Base-by-base conservation (phyloP, 306 rosid species). In the Cucurbita argyrosperma region DNA sequence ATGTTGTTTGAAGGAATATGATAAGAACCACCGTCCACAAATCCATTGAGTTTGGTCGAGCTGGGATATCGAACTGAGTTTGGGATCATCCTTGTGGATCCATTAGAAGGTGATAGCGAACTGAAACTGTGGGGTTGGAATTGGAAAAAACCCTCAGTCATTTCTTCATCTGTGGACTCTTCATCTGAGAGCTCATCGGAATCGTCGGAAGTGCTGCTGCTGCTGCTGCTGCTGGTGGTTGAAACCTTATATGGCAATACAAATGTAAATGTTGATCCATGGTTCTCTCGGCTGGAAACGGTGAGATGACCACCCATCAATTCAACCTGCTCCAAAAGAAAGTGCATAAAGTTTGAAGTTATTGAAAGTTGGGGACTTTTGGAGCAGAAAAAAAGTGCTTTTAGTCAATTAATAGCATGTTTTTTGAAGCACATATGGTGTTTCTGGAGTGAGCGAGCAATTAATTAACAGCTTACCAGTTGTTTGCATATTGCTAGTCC, bases 401-500 rank as follows among this genome's bases (percentile, higher is more conserved):
- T 60, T 35, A 59, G 42, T n/a, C n/a, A 0, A 58, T 10, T 58
- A 58, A 58, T 10, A 58, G 7, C 63, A 58, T 6, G 16, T 10
- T 8, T 14, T 21, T 56, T 10, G 62, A 37, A 23, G 23, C 10
- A 78, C 23, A 21, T 21, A 21, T 21, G 23, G 23, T 21, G 23
- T 21, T 21, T 21, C 23, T 21, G 23, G 23, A 21, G 23, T 21
- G 23, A 21, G 23, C 23, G 1, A 21, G 23, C 23, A 21, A 21
- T 21, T 21, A 21, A n/a, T 21, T 5, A 56, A 47, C 19, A 15
- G 9, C 70, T 80, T 89, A 95, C 99, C 96, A 95, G 80, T 71
- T 95, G 99, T 80, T 95, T 95, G 87, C 99, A 95, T 82, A 95
- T 91, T 83, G 97, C 99, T 46, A 95, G 80, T 50, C 99, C 99